phyloP scores from a whole-genome alignment of 176 grass and related monocot genomes.

The Dactylis glomerata region DNA sequence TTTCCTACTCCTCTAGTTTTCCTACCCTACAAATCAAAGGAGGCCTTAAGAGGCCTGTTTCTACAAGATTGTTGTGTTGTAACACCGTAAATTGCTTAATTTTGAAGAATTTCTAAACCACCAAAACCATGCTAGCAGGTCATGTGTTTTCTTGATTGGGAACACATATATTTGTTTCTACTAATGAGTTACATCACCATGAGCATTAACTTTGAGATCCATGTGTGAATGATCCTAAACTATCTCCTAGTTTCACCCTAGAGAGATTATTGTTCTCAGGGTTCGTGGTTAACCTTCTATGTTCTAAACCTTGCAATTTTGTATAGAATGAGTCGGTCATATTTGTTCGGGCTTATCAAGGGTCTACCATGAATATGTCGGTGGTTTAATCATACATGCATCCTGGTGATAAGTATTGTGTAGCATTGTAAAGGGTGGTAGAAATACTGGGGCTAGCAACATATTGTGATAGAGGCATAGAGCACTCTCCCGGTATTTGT shows the following conservation, averaged over 20 bases:
- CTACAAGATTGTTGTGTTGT: neutral
- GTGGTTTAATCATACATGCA: neutral
- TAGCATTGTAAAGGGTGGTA: neutral
- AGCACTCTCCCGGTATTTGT: neutral
- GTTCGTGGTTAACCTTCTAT: neutral
- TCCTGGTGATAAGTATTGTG: neutral
- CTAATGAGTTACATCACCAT: too few species aligned
- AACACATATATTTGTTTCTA: neutral
- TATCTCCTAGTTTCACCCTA: neutral
- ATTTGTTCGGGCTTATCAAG: neutral
- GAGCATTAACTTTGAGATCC: neutral
- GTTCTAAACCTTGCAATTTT: neutral
- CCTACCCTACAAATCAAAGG: too few species aligned
- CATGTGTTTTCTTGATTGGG: neutral
- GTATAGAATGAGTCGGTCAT: neutral
- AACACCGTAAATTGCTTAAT: neutral
- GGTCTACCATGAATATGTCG: neutral
- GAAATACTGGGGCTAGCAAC: neutral
- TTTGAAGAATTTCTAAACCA: neutral
- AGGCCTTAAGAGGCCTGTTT: neutral
- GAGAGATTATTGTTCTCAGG: neutral
- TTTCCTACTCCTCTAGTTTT: too few species aligned
- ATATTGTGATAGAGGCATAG: too few species aligned
- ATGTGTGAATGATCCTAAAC: neutral
- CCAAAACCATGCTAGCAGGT: neutral